Evolutionary conservation across 495 filamentous ascomycete genomes (phyloP).

Genomic region (Trichoderma reesei): DNA sequence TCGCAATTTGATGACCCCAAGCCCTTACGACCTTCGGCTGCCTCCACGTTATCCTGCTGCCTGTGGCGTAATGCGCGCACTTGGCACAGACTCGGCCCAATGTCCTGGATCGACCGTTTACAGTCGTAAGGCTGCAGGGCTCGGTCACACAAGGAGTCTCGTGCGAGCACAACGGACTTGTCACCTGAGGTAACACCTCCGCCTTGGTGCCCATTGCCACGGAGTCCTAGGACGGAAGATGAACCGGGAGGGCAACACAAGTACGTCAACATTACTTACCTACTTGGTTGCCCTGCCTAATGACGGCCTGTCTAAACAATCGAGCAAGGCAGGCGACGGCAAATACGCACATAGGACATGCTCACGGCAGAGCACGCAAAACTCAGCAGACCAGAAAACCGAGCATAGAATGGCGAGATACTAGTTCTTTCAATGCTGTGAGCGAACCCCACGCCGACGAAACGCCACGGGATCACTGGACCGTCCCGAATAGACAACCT

Average conservation of each 20-base stretch:
- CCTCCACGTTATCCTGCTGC: not conserved
- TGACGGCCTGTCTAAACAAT: too few relatives aligned
- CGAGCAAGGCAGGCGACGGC: not conserved
- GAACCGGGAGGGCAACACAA: not conserved
- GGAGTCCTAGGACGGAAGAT: not conserved
- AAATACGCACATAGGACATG: not conserved
- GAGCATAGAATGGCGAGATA: too few relatives aligned
- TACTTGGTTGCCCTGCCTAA: too few relatives aligned
- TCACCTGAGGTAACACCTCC: not conserved
- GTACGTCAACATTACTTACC: not conserved
- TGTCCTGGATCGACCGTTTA: not conserved
- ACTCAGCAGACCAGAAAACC: not conserved
- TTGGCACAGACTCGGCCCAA: not conserved
- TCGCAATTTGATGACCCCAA: not conserved
- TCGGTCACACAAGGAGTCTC: not conserved
- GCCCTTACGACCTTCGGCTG: not conserved
- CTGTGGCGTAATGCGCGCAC: not conserved
- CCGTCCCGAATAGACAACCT: not conserved
- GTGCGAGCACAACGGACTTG: not conserved
- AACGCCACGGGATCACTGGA: not conserved
- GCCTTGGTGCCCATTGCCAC: not conserved
- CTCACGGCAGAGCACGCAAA: not conserved
- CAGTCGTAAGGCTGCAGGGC: not conserved
- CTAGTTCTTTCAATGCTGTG: too few relatives aligned
- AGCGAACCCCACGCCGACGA: conserved; percentile 5